A percentile compares a stretch with the other conserved stretches of the same genome.
These are phyloP conservation scores for Alternaria burnsii DNA, from an alignment of 2,329 filamentous ascomycete species.

Conservation along the genomic window DNA sequence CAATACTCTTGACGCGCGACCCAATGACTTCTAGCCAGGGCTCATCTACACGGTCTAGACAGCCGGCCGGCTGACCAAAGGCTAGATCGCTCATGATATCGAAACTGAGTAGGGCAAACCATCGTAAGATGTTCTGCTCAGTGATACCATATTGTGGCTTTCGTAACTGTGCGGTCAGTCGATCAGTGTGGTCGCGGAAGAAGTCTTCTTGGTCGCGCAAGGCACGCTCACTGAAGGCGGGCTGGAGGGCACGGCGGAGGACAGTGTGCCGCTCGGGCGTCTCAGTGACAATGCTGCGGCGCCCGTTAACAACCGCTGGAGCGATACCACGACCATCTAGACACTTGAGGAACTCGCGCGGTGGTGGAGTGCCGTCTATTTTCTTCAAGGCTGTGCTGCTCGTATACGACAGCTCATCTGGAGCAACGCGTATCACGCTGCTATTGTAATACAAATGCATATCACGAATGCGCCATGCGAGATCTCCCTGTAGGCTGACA, in stretches of 20 bases:
- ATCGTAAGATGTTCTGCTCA: conserved; percentile 4
- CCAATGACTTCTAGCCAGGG: conserved; percentile 6
- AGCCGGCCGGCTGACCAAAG: conserved; percentile 4
- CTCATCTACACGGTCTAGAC: conserved; percentile 7
- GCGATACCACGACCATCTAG: conserved; percentile 8
- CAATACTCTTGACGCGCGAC: conserved; percentile 5
- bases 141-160: background rate
- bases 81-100: conserved; percentile 10
- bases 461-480: conserved; percentile 5
- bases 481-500: conserved; percentile 1
- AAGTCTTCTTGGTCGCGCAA: conserved; percentile 11
- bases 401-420: conserved; percentile 10
- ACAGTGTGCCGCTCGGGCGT: conserved; percentile 4
- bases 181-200: conserved; percentile 5
- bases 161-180: background rate
- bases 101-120: conserved; percentile 8
- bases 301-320: conserved; percentile 3
- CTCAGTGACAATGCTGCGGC: conserved; percentile 6
- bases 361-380: conserved; percentile 6
- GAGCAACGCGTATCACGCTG: conserved; percentile 7
- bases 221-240: conserved; percentile 6
- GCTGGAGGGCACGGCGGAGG: conserved; percentile 1
- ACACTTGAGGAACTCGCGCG: conserved; percentile 16
- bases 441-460: conserved; percentile 7
- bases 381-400: conserved; percentile 4